Evolutionary conservation across 306 rosid species (phyloP), one percentile per base, ranked within the genome.

Genomic region (Cajanus cajan): DNA sequence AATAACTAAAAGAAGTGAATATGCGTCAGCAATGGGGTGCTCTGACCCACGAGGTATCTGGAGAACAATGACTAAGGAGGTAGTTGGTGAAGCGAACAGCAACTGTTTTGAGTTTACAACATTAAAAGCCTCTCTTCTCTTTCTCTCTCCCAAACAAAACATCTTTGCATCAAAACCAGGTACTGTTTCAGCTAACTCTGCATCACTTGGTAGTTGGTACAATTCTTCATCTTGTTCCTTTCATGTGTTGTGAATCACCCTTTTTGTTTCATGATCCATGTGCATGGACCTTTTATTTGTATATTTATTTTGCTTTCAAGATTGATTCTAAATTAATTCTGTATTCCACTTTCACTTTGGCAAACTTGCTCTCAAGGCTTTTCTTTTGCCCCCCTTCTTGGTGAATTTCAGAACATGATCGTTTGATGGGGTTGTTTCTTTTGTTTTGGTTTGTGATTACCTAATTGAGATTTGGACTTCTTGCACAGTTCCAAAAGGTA

Each of bases 301-400:
- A 5, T 43, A 21, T 5, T 18, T 7, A 9, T 48, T n/a, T 73
- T 10, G 33, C 2, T 68, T 71, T 8, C 47, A 31, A 19, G 76
- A 10, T 63, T 15, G 16, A 10, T 73, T 82, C 70, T 64, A n/a
- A 11, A 9, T 73, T 82, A 11, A 9, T 73, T 82, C 69, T 54
- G 7, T 28, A 28, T 5, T 62, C 33, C 6, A 37, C 39, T 71
- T 69, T 54, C 57, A 59, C 39, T 22, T 54, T 52, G 21, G 76
- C 64, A 31, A 34, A 44, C 63, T 43, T 33, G 64, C 31, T 28
- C 3, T 45, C 25, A 33, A 81, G n/a, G 41, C 6, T 5, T 73
- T 24, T 36, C 21, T 3, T 14, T 44, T 68, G 50, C 31, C 14
- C 2, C 2, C 57, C 13, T 19, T 47, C 51, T 68, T 39, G 78